phyloP scores from a whole-genome alignment of 2,329 filamentous ascomycete species.

The Periconia sp. region DNA sequence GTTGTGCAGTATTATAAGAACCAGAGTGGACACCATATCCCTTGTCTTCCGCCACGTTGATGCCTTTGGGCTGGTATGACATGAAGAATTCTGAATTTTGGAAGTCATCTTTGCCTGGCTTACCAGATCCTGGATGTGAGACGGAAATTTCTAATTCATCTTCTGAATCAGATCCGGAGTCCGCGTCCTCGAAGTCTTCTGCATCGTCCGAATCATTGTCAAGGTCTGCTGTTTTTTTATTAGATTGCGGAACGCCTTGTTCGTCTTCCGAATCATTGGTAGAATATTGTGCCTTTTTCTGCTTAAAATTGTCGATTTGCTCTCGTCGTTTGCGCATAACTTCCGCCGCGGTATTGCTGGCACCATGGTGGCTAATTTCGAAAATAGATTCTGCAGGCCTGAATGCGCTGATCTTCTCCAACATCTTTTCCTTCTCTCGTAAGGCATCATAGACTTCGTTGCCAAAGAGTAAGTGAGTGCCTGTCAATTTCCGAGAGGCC shows the following conservation, averaged over 20 bases:
- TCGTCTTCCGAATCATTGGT: slow-evolving; percentile 12
- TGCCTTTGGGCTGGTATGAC: slow-evolving; percentile 84
- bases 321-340: slow-evolving; percentile 73
- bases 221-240: slow-evolving; percentile 11
- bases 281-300: slow-evolving; percentile 38
- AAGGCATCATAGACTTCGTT: slow-evolving; percentile 61
- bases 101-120: slow-evolving; percentile 55
- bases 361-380: slow-evolving; percentile 76
- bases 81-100: slow-evolving; percentile 92
- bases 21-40: slow-evolving; percentile 92
- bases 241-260: neutral
- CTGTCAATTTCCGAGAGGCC: slow-evolving; percentile 67
- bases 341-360: slow-evolving; percentile 65
- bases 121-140: slow-evolving; percentile 42
- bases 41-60: slow-evolving; percentile 82
- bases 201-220: slow-evolving; percentile 38
- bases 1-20: slow-evolving; percentile 53
- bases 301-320: slow-evolving; percentile 64
- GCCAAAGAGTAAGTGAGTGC: slow-evolving; percentile 78
- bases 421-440: slow-evolving; percentile 76
- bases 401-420: slow-evolving; percentile 85
- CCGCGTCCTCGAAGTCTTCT: slow-evolving; percentile 36
- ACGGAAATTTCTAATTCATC: slow-evolving; percentile 58
- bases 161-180: slow-evolving; percentile 53
- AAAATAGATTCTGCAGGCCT: slow-evolving; percentile 95